Evolutionary conservation across 306 rosid species (phyloP).

Genomic region (Castanea sativa): DNA sequence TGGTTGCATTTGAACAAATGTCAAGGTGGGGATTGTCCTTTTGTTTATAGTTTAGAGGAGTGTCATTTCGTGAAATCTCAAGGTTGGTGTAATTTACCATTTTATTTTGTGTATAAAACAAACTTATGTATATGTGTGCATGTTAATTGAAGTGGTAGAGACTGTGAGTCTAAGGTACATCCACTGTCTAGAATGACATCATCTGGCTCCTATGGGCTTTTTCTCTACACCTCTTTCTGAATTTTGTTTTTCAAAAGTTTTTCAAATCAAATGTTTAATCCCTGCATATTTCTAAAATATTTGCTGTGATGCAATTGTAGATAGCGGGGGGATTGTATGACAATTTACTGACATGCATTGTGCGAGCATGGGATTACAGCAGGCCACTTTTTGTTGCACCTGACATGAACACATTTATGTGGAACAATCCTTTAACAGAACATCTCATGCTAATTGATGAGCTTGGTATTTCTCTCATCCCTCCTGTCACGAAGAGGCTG

Average conservation of each 20-base stretch:
- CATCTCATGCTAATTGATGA: conserved; percentile 58
- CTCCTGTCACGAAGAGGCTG: conserved; percentile 70
- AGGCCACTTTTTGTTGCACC: conserved; percentile 83
- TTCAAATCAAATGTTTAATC: background rate
- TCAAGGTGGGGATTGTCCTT: no score
- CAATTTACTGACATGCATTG: conserved; percentile 72
- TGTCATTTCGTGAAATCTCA: no score
- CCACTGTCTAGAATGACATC: no score
- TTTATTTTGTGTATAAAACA: no score
- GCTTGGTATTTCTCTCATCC: conserved; percentile 69
- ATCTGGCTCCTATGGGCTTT: background rate
- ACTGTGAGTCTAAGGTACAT: background rate
- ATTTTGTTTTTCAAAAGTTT: background rate
- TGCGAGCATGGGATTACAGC: conserved; percentile 82
- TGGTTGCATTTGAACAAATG: no score
- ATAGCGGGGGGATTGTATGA: conserved; percentile 80
- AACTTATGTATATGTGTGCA: background rate
- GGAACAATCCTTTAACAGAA: conserved; percentile 77
- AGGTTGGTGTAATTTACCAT: no score
- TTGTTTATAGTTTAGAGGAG: no score
- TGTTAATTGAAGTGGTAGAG: background rate
- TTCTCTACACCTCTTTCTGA: background rate
- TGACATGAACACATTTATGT: conserved; percentile 71
- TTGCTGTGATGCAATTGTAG: conserved; percentile 31
- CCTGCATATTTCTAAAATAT: background rate